Evolutionary conservation across 208 protist species (phyloP).

Genomic region (Leishmania lainsoni): DNA sequence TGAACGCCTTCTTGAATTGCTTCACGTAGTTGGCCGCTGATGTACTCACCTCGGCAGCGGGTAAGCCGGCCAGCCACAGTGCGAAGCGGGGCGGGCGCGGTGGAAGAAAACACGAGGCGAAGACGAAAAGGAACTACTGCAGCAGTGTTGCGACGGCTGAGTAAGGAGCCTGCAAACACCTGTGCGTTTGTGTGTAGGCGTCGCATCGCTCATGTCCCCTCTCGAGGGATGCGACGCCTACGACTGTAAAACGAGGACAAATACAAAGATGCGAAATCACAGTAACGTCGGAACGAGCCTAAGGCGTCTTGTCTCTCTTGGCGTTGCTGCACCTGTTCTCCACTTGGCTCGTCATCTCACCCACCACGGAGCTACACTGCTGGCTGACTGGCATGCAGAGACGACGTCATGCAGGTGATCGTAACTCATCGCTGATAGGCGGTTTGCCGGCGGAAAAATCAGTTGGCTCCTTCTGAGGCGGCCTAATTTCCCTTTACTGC

Average conservation of each 20-base stretch:
- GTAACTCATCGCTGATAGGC: not conserved
- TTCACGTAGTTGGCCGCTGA: constrained; percentile 16
- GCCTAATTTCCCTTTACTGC: not conserved
- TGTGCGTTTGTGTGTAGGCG: not conserved
- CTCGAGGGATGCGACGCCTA: not conserved
- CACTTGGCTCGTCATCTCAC: not conserved
- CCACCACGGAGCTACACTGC: not conserved
- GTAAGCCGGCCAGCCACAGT: not conserved
- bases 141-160: not conserved
- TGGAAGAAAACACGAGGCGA: not conserved
- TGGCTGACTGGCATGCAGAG: not conserved
- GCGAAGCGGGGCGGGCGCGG: no score
- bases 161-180: not conserved
- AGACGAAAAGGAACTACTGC: not conserved
- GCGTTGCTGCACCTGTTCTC: not conserved
- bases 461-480: no score
- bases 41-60: not conserved
- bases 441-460: not conserved
- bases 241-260: not conserved
- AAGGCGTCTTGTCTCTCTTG: not conserved
- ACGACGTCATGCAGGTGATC: not conserved
- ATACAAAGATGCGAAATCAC: not conserved
- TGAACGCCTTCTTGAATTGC: constrained; percentile 33
- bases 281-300: not conserved
- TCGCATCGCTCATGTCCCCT: not conserved